Conservation (phyloP, 1,139 yeast genomes). For the Diutina siamensis region DNA sequence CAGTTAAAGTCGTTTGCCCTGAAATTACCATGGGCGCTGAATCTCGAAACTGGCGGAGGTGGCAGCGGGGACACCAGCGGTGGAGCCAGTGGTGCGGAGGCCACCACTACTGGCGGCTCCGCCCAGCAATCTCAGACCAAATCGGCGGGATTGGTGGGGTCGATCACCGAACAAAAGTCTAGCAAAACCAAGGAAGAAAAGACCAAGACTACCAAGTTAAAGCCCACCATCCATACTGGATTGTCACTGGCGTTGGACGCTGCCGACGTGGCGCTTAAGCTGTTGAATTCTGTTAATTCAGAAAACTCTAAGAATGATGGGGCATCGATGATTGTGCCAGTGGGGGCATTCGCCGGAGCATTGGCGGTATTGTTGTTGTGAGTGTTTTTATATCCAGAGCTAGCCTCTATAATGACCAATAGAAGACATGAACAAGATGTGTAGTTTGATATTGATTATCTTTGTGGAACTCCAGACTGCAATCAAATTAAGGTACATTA, state of each 20-base stretch:
- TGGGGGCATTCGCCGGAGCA: slow-evolving; percentile 26
- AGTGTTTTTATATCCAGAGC: slow-evolving; percentile 3
- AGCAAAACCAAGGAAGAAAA: neutral
- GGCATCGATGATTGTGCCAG: slow-evolving; percentile 16
- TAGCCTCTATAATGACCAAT: neutral
- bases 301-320: slow-evolving; percentile 9
- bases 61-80: slow-evolving; percentile 9
- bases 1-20: slow-evolving; percentile 25
- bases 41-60: slow-evolving; percentile 15
- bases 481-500: no score
- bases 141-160: neutral
- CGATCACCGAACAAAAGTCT: neutral
- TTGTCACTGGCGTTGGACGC: neutral
- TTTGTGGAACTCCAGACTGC: no score
- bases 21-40: slow-evolving; percentile 32
- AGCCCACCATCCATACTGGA: neutral
- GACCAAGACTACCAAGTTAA: neutral
- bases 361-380: slow-evolving; percentile 26
- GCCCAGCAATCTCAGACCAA: neutral
- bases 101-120: neutral
- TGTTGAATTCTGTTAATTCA: neutral
- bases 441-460: no score
- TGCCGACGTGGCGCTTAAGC: neutral
- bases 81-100: slow-evolving; percentile 7
- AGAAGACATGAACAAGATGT: neutral